Base-by-base conservation (phyloP, 2,329 filamentous ascomycete genomes). In the Akanthomyces dipterigenus region DNA sequence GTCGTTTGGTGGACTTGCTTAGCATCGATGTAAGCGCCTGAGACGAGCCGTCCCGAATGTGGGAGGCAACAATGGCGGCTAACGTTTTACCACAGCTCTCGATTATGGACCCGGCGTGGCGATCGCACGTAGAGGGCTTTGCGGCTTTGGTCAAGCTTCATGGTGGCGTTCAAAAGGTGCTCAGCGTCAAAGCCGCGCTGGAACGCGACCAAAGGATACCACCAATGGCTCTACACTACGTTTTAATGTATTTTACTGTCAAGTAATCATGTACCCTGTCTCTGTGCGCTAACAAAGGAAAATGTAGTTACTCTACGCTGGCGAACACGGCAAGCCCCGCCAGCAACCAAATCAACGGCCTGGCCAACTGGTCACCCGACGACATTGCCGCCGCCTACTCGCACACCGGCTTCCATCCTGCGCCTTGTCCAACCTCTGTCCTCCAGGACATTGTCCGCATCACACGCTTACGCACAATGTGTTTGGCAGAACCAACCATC, bases 371-470 rank as follows among this genome's bases (percentile, higher is more conserved):
- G 57, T 51, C 57, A 5, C 14, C 57, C 26, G 57, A 53, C 16
- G 57, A 60, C 38, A 28, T 60, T n/a, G 31, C 40, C 7, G 57
- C 57, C 36, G 57, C 57, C n/a, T 60, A 60, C 31, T 53, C 57
- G 3, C 57, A 60, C 49, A 60, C 57, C 3, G 57, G 57, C 38
- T 60, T 60, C 18, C 48, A 60, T 7, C 57, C 57, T 7, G 57
- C 49, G 9, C 57, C 57, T 1, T 60, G 57, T 22, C 57, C 57
- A 11, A 60, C 57, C 5, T 60, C 48, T 34, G 57, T 60, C 5
- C 57, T 60, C 7, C 57, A 60, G 22, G 40, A 54, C 28, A 60
- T 60, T 60, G 42, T 60, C 12, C 57, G 57, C 14, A 60, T 60
- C 11, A 60, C 57, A 14, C 57, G 57, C 6, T 2, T 60, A 7